Evolutionary conservation across 2,329 filamentous ascomycete genomes (phyloP), one percentile per base, ranked within the genome.

Genomic region (Massarina eburnea): DNA sequence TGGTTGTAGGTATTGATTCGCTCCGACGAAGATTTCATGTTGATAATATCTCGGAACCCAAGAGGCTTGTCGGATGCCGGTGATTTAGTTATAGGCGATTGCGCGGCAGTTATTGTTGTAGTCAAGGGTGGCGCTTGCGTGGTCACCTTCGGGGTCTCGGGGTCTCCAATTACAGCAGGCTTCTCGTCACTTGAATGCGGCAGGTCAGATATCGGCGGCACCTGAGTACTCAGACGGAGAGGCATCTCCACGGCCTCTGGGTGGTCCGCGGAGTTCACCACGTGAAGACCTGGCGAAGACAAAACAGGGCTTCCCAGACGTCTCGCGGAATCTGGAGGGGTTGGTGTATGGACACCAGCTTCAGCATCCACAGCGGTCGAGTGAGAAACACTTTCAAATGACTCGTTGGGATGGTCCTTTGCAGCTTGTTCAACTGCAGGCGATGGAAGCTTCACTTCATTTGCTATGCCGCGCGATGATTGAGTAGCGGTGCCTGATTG

Each of bases 41-140:
- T 82, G 58, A 90, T 77, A 49, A 96, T 95, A 46, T 95, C 87
- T 40, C 84, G 82, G 70, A 95, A 91, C 1, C 75, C 52, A 80
- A 77, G 29, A 81, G 54, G 62, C 41, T 68, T 68, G 32, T 58
- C 60, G 10, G 57, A 52, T 4, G 52, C 55, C 19, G 62, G 57
- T n/a, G 61, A 66, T 20, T 44, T 61, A 3, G 41, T 22, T 15
- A 47, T 40, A 27, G 52, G 34, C 8, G 60, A 62, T 18, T 58
- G 55, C n/a, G 27, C 14, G 19, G 51, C 27, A 34, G 59, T 46
- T 9, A 52, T 39, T 14, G 38, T 49, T 5, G 55, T 42, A n/a
- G 37, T 45, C 22, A 51, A 8, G 9, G 41, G 39, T 27, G 37
- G 39, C 2, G 42, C 35, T 20, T 48, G 44, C 14, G 46, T 36